Base-by-base conservation (phyloP, 208 protist genomes). In the Angomonas deanei region DNA sequence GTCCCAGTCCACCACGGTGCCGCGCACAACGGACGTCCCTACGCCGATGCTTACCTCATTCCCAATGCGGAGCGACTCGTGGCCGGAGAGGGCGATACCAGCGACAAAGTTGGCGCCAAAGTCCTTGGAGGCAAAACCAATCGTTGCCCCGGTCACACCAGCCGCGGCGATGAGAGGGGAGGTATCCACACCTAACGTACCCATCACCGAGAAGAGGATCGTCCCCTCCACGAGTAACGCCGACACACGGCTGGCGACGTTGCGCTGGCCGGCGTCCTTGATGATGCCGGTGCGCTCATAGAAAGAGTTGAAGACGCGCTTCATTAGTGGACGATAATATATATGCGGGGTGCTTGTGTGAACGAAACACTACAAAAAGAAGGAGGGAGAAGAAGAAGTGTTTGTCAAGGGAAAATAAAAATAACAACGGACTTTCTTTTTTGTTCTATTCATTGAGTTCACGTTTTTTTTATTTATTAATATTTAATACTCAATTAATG, bases 101-200 rank as follows among this genome's bases (percentile, higher is more conserved):
- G 85, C 85, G 15, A 92, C 78, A 64, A 95, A 88, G 62, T 91
- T 95, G 21, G 84, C 70, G 15, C 85, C 84, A 77, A 91, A 85
- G 60, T 92, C 85, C 55, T 88, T 91, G 70, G 75, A 87, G 2
- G 88, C 84, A 66, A 95, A 95, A 32, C 86, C 85, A 28, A 92
- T 79, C 6, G 85, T 91, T 6, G 86, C 88, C n/a, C 84, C 85
- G 0, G 81, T 86, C 24, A 94, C 68, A 55, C 88, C 88, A 10
- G 84, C 82, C 33, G 84, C 84, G 6, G 88, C 72, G 54, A 94
- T 72, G 0, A 95, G 72, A 0, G 85, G 85, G 1, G 82, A 77
- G 2, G 82, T 91, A 61, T 92, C 88, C 10, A 90, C 70, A 39
- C 86, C 85, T 48, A 90, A 15, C 0, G 86, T 91, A 15, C 88